Percentiles rank a stretch among this genome's conserved stretches.
phyloP scores from a whole-genome alignment of 2,329 filamentous ascomycete genomes.

The Aspergillus viridinutans region DNA sequence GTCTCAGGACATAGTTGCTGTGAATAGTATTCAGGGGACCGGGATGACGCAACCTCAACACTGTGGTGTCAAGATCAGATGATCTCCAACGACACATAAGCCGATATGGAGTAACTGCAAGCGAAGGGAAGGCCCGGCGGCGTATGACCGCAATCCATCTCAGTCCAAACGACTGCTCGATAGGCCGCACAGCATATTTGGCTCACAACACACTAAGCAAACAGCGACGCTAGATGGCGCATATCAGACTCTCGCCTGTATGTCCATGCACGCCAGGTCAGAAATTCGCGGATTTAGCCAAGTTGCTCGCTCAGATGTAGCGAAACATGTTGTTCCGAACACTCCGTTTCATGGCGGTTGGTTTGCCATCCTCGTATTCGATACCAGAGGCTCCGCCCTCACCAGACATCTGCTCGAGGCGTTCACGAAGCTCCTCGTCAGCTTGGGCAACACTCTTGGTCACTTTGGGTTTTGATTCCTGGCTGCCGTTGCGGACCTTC shows the following conservation, averaged over 20 bases:
- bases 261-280: background rate
- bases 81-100: background rate
- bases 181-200: background rate
- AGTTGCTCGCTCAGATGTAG: conserved; percentile 48
- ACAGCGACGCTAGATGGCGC: background rate
- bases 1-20: background rate
- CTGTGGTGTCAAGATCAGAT: background rate
- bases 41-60: background rate
- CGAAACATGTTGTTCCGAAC: conserved; percentile 76
- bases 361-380: conserved; percentile 70
- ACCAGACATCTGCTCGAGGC: conserved; percentile 63
- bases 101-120: background rate
- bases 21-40: background rate
- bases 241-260: background rate
- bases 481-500: background rate
- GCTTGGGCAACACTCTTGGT: conserved; percentile 58
- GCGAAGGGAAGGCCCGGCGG: background rate
- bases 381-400: conserved; percentile 68
- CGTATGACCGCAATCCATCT: background rate
- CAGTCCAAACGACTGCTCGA: background rate
- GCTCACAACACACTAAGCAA: background rate
- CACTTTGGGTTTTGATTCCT: conserved; percentile 16
- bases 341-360: conserved; percentile 67
- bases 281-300: background rate
- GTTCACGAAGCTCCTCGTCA: conserved; percentile 63